These are phyloP conservation scores for Boletellus ananiceps DNA, from an alignment of 768 basidiomycete genomes.

Conservation along the genomic window DNA sequence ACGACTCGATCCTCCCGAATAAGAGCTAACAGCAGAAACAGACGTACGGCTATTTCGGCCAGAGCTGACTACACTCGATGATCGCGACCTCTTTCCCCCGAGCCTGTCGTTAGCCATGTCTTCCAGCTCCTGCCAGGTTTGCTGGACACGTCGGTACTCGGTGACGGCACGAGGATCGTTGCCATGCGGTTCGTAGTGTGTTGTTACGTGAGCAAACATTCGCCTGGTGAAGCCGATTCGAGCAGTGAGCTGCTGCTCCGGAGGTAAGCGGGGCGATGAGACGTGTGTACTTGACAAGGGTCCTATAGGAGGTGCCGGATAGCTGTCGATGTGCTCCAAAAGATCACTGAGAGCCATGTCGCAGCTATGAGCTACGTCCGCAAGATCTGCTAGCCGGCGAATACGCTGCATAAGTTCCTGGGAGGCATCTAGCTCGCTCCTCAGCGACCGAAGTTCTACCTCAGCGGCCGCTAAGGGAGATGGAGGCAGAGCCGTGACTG, in stretches of 20 bases:
- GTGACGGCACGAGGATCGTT: conserved; percentile 57
- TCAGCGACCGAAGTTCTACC: conserved; percentile 59
- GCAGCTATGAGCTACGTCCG: conserved; percentile 46
- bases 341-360: conserved; percentile 81
- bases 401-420: conserved; percentile 47
- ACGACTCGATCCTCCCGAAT: conserved; percentile 19
- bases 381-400: conserved; percentile 51
- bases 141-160: conserved; percentile 64
- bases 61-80: conserved; percentile 62
- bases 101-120: conserved; percentile 76
- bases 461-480: conserved; percentile 41
- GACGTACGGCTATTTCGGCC: conserved; percentile 56
- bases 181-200: conserved; percentile 38
- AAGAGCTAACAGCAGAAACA: conserved; percentile 35
- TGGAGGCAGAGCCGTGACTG: conserved; percentile 46
- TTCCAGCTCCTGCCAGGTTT: conserved; percentile 77
- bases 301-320: conserved; percentile 55
- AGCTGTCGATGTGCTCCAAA: conserved; percentile 82
- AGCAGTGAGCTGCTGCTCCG: conserved; percentile 63
- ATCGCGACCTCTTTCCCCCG: conserved; percentile 56
- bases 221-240: conserved; percentile 62
- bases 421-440: conserved; percentile 52
- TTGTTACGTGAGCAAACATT: conserved; percentile 44
- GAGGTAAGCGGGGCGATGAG: conserved; percentile 38
- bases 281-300: conserved; percentile 48